Conservation (phyloP, 768 basidiomycete genomes). For the Boletus eberwhitei region DNA sequence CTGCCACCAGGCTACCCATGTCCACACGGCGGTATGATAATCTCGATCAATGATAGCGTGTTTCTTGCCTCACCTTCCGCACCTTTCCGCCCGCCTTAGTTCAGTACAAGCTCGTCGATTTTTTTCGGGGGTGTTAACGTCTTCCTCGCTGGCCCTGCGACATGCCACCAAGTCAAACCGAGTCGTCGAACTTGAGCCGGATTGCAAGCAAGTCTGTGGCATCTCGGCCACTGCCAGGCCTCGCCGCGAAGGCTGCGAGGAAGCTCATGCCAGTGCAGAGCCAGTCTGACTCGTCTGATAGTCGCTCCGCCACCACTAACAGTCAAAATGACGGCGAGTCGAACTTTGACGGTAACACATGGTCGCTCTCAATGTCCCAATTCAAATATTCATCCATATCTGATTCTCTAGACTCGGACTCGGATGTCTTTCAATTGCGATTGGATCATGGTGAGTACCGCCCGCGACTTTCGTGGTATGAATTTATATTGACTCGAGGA, state of each 20-base stretch:
- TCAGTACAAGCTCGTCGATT: too few relatives aligned
- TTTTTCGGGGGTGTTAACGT: neutral
- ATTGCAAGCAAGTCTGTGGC: neutral
- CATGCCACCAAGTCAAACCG: slow-evolving; percentile 14
- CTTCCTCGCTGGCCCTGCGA: slow-evolving; percentile 9
- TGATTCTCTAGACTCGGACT: slow-evolving; percentile 17
- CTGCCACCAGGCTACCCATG: neutral
- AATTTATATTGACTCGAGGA: neutral
- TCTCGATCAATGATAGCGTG: neutral
- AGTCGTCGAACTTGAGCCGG: neutral
- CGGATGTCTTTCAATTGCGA: neutral
- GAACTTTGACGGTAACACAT: neutral
- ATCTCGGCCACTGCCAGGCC: neutral
- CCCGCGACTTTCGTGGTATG: neutral
- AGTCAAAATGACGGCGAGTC: slow-evolving; percentile 13
- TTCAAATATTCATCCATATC: neutral
- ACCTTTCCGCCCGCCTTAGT: neutral
- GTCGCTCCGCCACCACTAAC: neutral
- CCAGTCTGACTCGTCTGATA: slow-evolving; percentile 9
- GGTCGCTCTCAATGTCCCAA: neutral
- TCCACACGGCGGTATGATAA: neutral
- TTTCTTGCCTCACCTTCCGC: neutral
- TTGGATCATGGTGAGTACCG: neutral
- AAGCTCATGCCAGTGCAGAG: neutral
- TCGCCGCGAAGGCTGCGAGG: slow-evolving; percentile 16